Evolutionary conservation across 2,329 filamentous ascomycete species (phyloP).

Genomic region (Exophiala dermatitidis): DNA sequence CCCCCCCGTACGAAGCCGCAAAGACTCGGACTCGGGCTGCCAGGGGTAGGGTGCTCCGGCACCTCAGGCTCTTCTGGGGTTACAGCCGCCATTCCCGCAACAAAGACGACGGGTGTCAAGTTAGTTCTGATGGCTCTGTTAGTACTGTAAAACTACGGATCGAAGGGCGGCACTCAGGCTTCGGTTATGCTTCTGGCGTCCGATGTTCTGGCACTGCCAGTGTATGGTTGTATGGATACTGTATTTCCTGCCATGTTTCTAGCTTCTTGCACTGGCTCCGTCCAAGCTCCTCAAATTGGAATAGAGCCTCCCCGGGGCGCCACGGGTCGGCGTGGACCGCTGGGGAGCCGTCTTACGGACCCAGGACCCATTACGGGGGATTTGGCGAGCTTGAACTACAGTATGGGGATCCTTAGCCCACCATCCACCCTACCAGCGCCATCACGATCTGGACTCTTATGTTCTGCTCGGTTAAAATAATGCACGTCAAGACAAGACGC

Average conservation of each 20-base stretch:
- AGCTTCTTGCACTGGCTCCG: too few relatives aligned
- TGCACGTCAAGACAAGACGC: constrained; percentile 4
- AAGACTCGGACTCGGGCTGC: too few relatives aligned
- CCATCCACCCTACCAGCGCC: not conserved
- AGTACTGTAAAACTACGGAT: not conserved
- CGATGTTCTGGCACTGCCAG: not conserved
- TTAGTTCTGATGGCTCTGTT: not conserved
- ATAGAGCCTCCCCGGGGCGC: not conserved
- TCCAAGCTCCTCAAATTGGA: not conserved
- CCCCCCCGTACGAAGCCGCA: too few relatives aligned
- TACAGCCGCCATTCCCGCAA: constrained; percentile 5
- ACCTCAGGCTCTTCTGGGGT: not conserved
- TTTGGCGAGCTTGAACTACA: not conserved
- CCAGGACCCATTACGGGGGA: not conserved
- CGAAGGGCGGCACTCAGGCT: not conserved
- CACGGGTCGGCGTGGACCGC: not conserved
- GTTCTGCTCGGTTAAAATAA: not conserved
- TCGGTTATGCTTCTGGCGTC: constrained; percentile 2
- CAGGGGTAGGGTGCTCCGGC: too few relatives aligned
- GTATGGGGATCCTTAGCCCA: not conserved
- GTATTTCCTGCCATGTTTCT: too few relatives aligned
- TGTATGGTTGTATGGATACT: too few relatives aligned
- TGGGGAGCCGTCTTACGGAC: not conserved
- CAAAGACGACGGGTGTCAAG: not conserved
- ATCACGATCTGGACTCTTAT: constrained; percentile 3